Base-by-base conservation (phyloP, 192 early-diverging fungal genomes). In the Entomortierella beljakovae region DNA sequence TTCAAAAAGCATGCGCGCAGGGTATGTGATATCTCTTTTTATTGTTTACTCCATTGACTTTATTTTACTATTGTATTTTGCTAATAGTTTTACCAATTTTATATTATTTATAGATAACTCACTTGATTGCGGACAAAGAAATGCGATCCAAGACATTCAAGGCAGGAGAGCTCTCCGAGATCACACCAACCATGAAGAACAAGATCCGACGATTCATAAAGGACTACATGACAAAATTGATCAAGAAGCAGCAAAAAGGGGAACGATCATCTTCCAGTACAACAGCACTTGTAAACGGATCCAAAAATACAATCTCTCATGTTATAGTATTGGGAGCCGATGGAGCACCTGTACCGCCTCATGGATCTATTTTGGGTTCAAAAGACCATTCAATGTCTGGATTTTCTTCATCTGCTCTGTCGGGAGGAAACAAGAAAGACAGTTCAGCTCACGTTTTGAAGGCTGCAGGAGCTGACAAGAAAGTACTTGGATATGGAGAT, bases 1-100 rank as follows among this genome's bases (percentile, higher is more conserved):
- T 87, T 87, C 62, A 87, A 87, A 57, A 83, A 87, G 49, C 75
- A 85, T 10, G 86, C 86, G 3, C 80, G 86, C 58, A 87, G 75
- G 68, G 84, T 85, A 81, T 40, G 60, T 50, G 5, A 28, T 32
- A 18, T 23, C 49, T 23, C 6, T 23, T 31, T 26, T 34, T 63
- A 53, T 34, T 29, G 34, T 25, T 7, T 6, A 10, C 20, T 8
- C 13, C 43, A 49, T n/a, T 46, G 20, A 59, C 40, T 40, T 48
- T 23, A 48, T 23, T 25, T 35, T 9, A 20, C 4, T 16, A 4
- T 32, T 31, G 5, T 22, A 57, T 49, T 43, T 2, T 22, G 8
- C 56, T 22, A 7, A 57, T 37, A 11, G 7, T 22, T 1, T n/a
- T 6, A 16, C 56, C 29, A 25, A 18, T 13, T 28, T 40, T 38